Evolutionary conservation across 2,329 filamentous ascomycete genomes (phyloP), one percentile per base, ranked within the genome.

Genomic region (Trichoderma sp.): DNA sequence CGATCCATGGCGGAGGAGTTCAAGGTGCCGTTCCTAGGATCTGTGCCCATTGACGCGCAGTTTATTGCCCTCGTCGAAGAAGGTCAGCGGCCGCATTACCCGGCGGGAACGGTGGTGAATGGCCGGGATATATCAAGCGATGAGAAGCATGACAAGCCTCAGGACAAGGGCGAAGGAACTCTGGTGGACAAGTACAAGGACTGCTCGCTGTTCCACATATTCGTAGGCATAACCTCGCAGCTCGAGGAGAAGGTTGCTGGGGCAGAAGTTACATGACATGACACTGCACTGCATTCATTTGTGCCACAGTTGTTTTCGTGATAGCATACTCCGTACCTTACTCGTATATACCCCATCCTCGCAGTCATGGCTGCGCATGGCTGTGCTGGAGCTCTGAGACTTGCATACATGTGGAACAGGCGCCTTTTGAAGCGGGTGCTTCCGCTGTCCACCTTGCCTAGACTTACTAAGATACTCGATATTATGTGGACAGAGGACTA

Each of bases 31-130:
- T 98, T 98, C 77, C 82, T 98, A 68, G 96, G 95, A 3, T 90
- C 90, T 32, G 90, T 98, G 47, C 96, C 96, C 1, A 94, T 99
- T 78, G 96, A 99, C 82, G 93, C 94, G 23, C 93, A 95, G 77
- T 98, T 98, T 79, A 92, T 96, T 61, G 88, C 92, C 75, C 82
- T 99, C 77, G 89, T 99, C 55, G 95, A 98, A 81, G 93, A 93
- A 72, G 88, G 86, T 15, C 83, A 80, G 72, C 81, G 84, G 74
- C 93, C 92, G 15, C 84, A 84, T 17, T 94, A 95, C 79, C 92
- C 92, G 0, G 83, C 87, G 71, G 92, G 92, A 1, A 94, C 91
- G 1, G 77, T 85, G 34, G 82, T 92, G 32, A 84, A 88, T 72
- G 90, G 90, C 1, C 80, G 84, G 71, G 86, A 89, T 71, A 83